Conservation (phyloP, 2,329 filamentous ascomycete species). For the Microdochium paspali region DNA sequence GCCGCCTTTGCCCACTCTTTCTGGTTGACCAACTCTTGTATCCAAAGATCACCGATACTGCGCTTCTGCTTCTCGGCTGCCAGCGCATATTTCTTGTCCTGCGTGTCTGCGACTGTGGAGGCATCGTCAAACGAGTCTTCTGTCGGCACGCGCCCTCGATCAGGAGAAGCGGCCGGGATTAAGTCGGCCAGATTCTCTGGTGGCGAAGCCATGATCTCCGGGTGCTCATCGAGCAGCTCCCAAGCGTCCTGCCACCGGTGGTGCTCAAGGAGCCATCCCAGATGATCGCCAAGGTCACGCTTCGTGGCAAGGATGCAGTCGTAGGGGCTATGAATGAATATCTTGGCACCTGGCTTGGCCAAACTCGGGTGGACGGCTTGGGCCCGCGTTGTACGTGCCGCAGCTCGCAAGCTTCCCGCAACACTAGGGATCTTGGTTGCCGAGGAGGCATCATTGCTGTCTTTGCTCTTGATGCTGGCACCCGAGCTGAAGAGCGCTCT, state of each 20-base stretch:
- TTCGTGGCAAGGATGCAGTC: slow-evolving; percentile 92
- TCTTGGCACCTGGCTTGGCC: slow-evolving; percentile 50
- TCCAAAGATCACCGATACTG: slow-evolving; percentile 86
- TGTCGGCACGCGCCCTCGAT: slow-evolving; percentile 25
- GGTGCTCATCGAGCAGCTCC: slow-evolving; percentile 81
- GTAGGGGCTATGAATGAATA: slow-evolving; percentile 94
- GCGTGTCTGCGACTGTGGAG: slow-evolving; percentile 53
- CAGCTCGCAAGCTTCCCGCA: slow-evolving; percentile 21
- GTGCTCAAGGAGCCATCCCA: slow-evolving; percentile 76
- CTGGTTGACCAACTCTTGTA: slow-evolving; percentile 70
- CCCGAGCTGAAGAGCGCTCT: slow-evolving; percentile 79
- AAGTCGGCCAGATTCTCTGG: slow-evolving; percentile 29
- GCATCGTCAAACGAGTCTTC: slow-evolving; percentile 70
- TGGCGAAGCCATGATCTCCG: slow-evolving; percentile 51
- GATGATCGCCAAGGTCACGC: slow-evolving; percentile 75
- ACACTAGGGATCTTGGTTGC: slow-evolving; percentile 32
- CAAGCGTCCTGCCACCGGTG: slow-evolving; percentile 78
- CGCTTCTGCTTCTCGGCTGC: slow-evolving; percentile 79
- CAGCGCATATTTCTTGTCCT: slow-evolving; percentile 48
- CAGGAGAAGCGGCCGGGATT: slow-evolving; percentile 26
- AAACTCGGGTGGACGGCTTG: slow-evolving; percentile 42
- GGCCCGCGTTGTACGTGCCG: slow-evolving; percentile 12
- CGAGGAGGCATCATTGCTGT: slow-evolving; percentile 51
- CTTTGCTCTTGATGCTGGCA: slow-evolving; percentile 60
- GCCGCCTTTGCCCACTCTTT: slow-evolving; percentile 73